Evolutionary conservation across 2,329 filamentous ascomycete species (phyloP).

Genomic region (Colletotrichum trifolii): DNA sequence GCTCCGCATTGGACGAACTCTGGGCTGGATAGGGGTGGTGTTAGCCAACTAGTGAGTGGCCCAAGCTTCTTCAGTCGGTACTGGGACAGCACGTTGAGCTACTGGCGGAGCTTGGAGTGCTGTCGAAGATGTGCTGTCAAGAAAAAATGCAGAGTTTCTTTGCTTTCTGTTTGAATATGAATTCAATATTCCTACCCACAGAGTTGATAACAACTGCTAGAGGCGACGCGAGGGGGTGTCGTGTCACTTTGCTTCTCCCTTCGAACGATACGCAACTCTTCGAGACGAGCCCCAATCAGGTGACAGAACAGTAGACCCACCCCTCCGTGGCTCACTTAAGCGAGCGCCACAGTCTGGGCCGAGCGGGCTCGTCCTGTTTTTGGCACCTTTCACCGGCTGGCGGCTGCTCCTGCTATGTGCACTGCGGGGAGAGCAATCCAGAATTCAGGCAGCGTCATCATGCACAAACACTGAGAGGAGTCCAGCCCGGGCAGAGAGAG

Average conservation of each 20-base stretch:
- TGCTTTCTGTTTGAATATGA: too few species aligned
- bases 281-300: neutral
- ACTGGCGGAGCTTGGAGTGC: too few species aligned
- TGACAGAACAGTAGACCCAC: neutral
- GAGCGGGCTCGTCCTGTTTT: constrained; percentile 32
- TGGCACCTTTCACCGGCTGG: constrained; percentile 1
- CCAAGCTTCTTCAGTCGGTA: constrained; percentile 22
- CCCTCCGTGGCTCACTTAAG: constrained; percentile 23
- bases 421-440: constrained; percentile 31
- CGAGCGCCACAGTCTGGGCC: constrained; percentile 22
- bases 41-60: neutral
- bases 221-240: too few species aligned
- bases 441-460: constrained; percentile 36
- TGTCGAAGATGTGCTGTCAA: too few species aligned
- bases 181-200: too few species aligned
- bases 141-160: too few species aligned
- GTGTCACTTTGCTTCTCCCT: neutral
- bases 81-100: neutral
- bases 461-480: constrained; percentile 21
- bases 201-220: too few species aligned
- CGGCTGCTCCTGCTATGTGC: neutral
- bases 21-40: neutral
- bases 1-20: constrained; percentile 30
- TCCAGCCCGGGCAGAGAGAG: too few species aligned
- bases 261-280: neutral